A percentile compares a stretch with the other conserved stretches of the same genome.
phyloP scores from a whole-genome alignment of 345 rosid genomes.

The Turnera subulata region DNA sequence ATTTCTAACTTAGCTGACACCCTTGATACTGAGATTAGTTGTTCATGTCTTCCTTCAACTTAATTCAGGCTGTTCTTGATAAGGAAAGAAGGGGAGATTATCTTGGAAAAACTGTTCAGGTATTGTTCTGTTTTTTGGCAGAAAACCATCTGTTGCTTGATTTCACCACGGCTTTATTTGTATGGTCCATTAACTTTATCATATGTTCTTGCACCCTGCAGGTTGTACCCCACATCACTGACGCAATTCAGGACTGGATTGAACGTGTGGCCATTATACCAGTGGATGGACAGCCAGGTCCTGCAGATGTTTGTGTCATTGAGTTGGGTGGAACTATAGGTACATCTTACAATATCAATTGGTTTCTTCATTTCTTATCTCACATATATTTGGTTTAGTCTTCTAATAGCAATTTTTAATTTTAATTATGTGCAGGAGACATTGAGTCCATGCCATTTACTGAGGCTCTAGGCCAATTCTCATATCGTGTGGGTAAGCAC shows the following conservation, averaged over 20 bases:
- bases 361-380: conserved; percentile 11
- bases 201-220: conserved; percentile 20
- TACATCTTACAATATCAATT: conserved; percentile 19
- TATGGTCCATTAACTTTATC: background rate
- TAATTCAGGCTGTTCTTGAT: conserved; percentile 63
- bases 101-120: conserved; percentile 98
- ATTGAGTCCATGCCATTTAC: conserved; percentile 98
- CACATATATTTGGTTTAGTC: too few relatives aligned
- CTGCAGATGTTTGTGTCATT: conserved; percentile 95
- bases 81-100: conserved; percentile 98
- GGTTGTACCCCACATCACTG: conserved; percentile 98
- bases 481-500: conserved; percentile 81
- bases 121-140: conserved; percentile 16
- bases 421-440: conserved; percentile 62
- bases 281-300: conserved; percentile 72
- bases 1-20: background rate
- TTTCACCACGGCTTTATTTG: background rate
- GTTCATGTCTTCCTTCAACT: background rate
- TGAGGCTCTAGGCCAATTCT: conserved; percentile 97
- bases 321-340: conserved; percentile 99
- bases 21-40: background rate
- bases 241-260: conserved; percentile 97
- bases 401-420: background rate
- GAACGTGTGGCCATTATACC: conserved; percentile 77
- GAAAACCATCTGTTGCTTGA: background rate